Evolutionary conservation across 2,329 filamentous ascomycete genomes (phyloP).

Genomic region (Cytospora schulzeri): DNA sequence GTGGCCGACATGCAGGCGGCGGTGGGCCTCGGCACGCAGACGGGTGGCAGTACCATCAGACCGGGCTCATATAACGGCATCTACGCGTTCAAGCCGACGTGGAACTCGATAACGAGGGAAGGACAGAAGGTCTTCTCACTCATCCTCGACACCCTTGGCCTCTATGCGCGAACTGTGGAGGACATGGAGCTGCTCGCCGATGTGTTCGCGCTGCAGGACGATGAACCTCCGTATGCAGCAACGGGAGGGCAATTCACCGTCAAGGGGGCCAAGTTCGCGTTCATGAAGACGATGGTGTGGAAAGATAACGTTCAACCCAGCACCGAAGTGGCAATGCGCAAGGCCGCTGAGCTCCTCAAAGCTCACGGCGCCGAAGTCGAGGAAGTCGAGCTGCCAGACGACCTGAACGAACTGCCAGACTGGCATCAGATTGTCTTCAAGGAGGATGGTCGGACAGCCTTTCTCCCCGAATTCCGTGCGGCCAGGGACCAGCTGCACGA

Average conservation of each 20-base stretch:
- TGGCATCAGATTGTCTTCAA: slow-evolving; percentile 56
- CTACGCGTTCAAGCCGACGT: slow-evolving; percentile 68
- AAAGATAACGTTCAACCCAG: slow-evolving; percentile 4
- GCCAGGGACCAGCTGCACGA: slow-evolving; percentile 50
- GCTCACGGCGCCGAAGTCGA: slow-evolving; percentile 56
- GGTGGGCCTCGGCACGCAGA: slow-evolving; percentile 65
- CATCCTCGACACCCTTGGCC: slow-evolving; percentile 63
- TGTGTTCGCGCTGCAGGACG: slow-evolving; percentile 56
- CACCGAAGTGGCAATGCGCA: slow-evolving; percentile 41
- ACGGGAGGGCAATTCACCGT: slow-evolving; percentile 8
- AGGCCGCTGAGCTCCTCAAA: slow-evolving; percentile 43
- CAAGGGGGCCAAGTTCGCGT: slow-evolving; percentile 20
- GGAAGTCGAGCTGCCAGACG: slow-evolving; percentile 54
- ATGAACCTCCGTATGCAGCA: slow-evolving; percentile 36
- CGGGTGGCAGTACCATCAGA: slow-evolving; percentile 64
- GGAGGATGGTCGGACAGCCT: slow-evolving; percentile 55
- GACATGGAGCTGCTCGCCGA: slow-evolving; percentile 61
- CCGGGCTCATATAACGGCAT: slow-evolving; percentile 67
- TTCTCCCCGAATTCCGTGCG: slow-evolving; percentile 54
- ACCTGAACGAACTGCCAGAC: slow-evolving; percentile 50
- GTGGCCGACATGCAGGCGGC: slow-evolving; percentile 67
- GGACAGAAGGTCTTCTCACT: slow-evolving; percentile 61
- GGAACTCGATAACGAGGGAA: slow-evolving; percentile 63
- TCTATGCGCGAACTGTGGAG: slow-evolving; percentile 58
- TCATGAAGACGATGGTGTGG: slow-evolving; percentile 24